Evolutionary conservation across 129 eudicot genomes (phyloP), one percentile per base, ranked within the genome.

Genomic region (Mikania micrantha): DNA sequence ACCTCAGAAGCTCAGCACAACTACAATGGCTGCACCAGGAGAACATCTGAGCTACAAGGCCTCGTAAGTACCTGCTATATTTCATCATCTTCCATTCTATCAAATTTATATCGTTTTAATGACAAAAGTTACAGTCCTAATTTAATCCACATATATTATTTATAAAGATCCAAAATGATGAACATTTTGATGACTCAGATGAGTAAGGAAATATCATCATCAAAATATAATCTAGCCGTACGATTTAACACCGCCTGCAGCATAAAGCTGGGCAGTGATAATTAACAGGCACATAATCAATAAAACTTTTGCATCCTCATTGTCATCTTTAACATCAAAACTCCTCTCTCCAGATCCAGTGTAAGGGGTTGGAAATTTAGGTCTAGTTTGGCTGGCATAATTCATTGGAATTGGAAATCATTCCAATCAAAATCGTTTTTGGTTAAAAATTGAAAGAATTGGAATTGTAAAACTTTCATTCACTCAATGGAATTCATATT

Each of bases 31-130:
- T 72, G 74, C 78, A 78, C 82, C 82, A 78, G 70, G 82, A 78
- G 74, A 72, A 57, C 70, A 36, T 78, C 74, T 27, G 28, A 41
- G 74, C 31, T 25, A 45, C 39, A 5, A 32, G 4, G 47, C 69
- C 69, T 78, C 82, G 31, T 72, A 71, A 71, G 77, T 78, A 71
- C 82, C 77, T 78, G 77, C 61, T 64, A 78, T 66, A 38, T 24
- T 73, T 65, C 74, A 58, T 78, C 82, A 78, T 57, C 66, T 65
- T 47, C 74, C 74, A 42, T 64, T 72, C 74, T 19, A 31, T 62
- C 61, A 39, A 44, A 25, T 45, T 45, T 45, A 1, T 49, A 4
- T 19, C 20, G 57, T 28, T 20, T 49, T 2, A 2, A 20, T 49
- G 12, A 35, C 16, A 60, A 19, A 50, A n/a, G n/a, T n/a, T n/a